phyloP scores from a whole-genome alignment of 208 protist species.

The Leishmania martiniquensis region DNA sequence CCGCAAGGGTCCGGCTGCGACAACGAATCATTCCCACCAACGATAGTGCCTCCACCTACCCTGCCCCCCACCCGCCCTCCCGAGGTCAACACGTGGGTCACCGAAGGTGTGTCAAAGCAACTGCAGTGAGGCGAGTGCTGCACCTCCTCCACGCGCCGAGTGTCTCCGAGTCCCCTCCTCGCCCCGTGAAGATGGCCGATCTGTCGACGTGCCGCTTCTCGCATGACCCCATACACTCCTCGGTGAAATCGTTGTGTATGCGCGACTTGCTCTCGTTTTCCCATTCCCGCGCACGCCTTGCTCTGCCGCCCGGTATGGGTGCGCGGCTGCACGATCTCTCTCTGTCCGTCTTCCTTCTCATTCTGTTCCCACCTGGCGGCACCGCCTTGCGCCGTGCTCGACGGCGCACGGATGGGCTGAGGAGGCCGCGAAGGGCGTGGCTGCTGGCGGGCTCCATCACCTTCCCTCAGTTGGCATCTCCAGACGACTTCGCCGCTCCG shows the following conservation, averaged over 20 bases:
- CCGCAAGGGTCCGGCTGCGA: constrained; percentile 15
- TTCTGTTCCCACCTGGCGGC: not conserved
- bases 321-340: not conserved
- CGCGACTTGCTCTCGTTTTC: not conserved
- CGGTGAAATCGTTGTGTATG: not conserved
- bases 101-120: constrained; percentile 10
- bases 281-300: too few relatives aligned
- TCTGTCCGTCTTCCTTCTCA: not conserved
- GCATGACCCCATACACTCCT: not conserved
- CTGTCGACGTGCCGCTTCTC: not conserved
- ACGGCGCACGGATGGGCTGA: not conserved
- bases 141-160: not conserved
- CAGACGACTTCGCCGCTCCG: not conserved
- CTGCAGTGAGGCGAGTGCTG: not conserved
- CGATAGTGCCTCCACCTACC: constrained; percentile 1
- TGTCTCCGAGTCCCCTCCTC: not conserved
- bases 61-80: not conserved
- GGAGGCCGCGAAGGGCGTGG: not conserved
- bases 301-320: not conserved
- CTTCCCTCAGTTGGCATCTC: not conserved
- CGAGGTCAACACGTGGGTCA: not conserved
- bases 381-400: not conserved
- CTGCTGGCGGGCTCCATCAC: not conserved
- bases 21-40: constrained; percentile 18
- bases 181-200: not conserved